A percentile compares a stretch with the other conserved stretches of the same genome.
Conservation (phyloP, 164 flowering plant species). For the Stephania japonica region DNA sequence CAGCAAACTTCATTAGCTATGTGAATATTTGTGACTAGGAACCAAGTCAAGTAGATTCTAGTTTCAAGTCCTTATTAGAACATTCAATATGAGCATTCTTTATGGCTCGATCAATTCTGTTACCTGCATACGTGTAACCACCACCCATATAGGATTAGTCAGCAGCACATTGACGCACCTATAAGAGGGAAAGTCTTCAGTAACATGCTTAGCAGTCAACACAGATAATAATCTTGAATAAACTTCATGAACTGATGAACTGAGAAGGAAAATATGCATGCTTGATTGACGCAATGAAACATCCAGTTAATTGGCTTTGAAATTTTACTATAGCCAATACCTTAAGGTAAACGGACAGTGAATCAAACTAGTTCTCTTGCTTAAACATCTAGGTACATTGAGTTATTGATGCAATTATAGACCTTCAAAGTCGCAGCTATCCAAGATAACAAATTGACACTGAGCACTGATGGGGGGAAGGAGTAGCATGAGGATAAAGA, state of each 20-base stretch:
- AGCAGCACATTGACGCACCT: slow-evolving; percentile 92
- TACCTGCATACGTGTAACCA: slow-evolving; percentile 99
- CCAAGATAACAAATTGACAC: not conserved
- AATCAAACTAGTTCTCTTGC: not conserved
- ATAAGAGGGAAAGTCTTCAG: slow-evolving; percentile 14
- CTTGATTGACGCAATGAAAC: not conserved
- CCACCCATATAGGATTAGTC: slow-evolving; percentile 96
- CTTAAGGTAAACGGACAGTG: not conserved
- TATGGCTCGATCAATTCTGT: not conserved
- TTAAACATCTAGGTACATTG: not conserved
- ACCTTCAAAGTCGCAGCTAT: not conserved
- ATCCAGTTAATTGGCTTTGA: not conserved
- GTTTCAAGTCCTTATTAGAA: not conserved
- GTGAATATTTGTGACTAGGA: not conserved
- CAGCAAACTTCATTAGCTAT: not conserved
- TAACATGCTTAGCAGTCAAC: not conserved
- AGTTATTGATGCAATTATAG: not conserved
- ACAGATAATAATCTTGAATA: not conserved
- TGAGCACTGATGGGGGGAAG: not conserved
- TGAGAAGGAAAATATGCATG: not conserved
- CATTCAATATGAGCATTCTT: not conserved
- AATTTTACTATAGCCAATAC: not conserved
- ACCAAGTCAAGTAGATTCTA: too few species aligned
- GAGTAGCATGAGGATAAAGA: not conserved
- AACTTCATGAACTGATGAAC: not conserved